A percentile compares a stretch with the other conserved stretches of the same genome.
phyloP scores from a whole-genome alignment of 2,329 filamentous ascomycete species.

The Shiraia sp. region DNA sequence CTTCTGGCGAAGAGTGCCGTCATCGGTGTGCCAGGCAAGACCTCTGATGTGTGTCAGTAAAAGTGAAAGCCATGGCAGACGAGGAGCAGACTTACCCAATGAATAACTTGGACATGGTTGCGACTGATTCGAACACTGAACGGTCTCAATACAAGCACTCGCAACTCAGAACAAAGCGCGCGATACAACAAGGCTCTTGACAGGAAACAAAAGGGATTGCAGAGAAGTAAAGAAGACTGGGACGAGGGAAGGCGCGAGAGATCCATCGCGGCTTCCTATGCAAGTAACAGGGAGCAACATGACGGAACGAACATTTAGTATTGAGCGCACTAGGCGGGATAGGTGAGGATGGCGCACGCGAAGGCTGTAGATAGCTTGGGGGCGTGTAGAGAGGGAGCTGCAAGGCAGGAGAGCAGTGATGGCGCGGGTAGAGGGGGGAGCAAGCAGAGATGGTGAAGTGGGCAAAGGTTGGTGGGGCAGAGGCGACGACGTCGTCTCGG shows the following conservation, averaged over 20 bases:
- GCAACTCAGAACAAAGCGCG: slow-evolving; percentile 25
- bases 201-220: slow-evolving; percentile 20
- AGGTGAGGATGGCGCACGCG: slow-evolving; percentile 28
- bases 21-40: slow-evolving; percentile 98
- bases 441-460: slow-evolving; percentile 30
- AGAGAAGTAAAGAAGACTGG: slow-evolving; percentile 20
- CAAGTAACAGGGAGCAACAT: slow-evolving; percentile 39
- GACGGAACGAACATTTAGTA: slow-evolving; percentile 47
- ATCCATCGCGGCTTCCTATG: slow-evolving; percentile 35
- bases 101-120: slow-evolving; percentile 87
- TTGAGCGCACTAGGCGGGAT: slow-evolving; percentile 33
- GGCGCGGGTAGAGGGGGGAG: slow-evolving; percentile 15
- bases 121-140: slow-evolving; percentile 40
- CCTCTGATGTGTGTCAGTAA: slow-evolving; percentile 62
- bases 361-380: slow-evolving; percentile 19
- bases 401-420: slow-evolving; percentile 18
- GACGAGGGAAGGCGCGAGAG: slow-evolving; percentile 26
- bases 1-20: slow-evolving; percentile 81
- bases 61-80: background rate
- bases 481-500: slow-evolving; percentile 35
- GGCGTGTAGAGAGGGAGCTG: slow-evolving; percentile 15
- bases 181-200: slow-evolving; percentile 34
- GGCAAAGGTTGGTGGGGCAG: slow-evolving; percentile 35
- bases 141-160: slow-evolving; percentile 46
- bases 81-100: slow-evolving; percentile 70